Evolutionary conservation across 495 filamentous ascomycete genomes (phyloP), one percentile per base, ranked within the genome.

Genomic region (Penicillium mononematosum): DNA sequence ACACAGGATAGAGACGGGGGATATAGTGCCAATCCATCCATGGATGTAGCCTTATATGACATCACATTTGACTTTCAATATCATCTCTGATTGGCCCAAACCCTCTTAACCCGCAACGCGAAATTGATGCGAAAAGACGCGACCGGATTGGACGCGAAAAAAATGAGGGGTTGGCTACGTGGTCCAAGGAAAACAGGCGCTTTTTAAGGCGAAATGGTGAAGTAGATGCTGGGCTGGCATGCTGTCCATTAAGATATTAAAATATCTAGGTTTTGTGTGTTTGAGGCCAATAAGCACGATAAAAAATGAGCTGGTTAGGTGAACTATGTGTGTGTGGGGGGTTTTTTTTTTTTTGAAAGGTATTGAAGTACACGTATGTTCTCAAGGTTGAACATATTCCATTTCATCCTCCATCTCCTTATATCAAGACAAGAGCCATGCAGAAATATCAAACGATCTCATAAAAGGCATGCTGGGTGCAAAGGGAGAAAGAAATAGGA

Each of bases 71-170:
- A 10, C 25, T 36, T 5, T 24, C 14, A n/a, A 4, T 34, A 4
- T 4, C 11, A 34, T 14, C 31, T 36, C 25, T 53, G 51, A 53
- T 53, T 52, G 50, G 50, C 31, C n/a, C 12, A 8, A 31, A 42
- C 8, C 12, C 10, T 36, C 17, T 31, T 38, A n/a, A 52, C 2
- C 31, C 20, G 29, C 34, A 39, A 58, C 55, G 55, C 55, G 55
- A 58, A 58, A 58, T 42, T 58, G 22, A 58, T 48, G 55, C 55
- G 55, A 55, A 47, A 55, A 24, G 34, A 55, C 53, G 53, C 53
- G 53, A 39, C 22, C 9, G 7, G 31, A 55, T 47, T 55, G 53
- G 44, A 24, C 16, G 43, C n/a, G 14, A 29, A 7, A 29, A 29
- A 24, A 25, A 25, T 45, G 42, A 36, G 31, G 36, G 50, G 50